A percentile compares a stretch with the other conserved stretches of the same genome.
Conservation (phyloP, 768 basidiomycete species). For the Mycena maculata region DNA sequence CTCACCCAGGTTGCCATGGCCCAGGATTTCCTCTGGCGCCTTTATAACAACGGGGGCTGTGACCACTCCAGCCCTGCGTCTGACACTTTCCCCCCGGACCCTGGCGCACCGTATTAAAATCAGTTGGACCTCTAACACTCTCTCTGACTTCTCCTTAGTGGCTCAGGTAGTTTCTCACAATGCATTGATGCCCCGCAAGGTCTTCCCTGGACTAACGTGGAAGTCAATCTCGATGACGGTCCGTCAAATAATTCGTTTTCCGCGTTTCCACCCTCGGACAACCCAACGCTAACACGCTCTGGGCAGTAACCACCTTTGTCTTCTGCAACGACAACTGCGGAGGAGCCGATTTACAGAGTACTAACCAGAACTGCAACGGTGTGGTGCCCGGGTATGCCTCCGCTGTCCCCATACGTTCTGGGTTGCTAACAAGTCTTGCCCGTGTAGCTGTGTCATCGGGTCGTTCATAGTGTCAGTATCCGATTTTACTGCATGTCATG, state of each 20-base stretch:
- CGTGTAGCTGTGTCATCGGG: neutral
- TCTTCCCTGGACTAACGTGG: neutral
- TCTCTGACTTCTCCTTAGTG: neutral
- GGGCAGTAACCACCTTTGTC: neutral
- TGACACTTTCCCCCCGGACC: neutral
- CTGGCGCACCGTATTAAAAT: neutral
- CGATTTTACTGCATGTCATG: too few species aligned
- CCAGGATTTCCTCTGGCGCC: neutral
- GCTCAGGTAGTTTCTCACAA: neutral
- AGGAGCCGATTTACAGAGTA: neutral
- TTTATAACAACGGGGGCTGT: neutral
- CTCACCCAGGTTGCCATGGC: neutral
- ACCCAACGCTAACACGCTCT: too few species aligned
- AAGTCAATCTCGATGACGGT: neutral
- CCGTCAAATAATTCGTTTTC: neutral
- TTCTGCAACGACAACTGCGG: neutral
- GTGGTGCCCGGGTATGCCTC: neutral
- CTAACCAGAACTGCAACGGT: neutral
- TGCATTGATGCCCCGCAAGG: neutral
- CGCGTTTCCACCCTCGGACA: too few species aligned
- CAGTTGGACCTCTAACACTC: neutral
- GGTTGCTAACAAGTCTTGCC: neutral
- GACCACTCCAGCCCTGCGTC: neutral
- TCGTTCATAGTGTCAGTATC: neutral
- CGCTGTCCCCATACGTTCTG: neutral